These are phyloP conservation scores for Alternaria arborescens DNA, from an alignment of 2,329 filamentous ascomycete genomes.

Conservation along the genomic window DNA sequence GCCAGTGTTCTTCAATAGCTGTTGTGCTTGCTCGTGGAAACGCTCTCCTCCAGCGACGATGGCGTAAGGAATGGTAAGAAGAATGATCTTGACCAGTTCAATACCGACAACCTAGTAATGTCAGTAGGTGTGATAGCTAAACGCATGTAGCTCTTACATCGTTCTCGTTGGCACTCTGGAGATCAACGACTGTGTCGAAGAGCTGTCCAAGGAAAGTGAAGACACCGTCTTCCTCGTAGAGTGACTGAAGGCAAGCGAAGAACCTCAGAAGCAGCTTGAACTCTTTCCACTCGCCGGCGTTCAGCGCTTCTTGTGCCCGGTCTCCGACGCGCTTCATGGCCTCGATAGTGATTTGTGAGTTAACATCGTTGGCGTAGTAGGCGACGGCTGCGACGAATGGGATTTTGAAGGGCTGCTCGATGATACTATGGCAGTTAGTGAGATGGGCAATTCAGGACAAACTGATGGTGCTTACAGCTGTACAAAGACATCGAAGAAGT, in stretches of 20 bases:
- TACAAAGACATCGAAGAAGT: conserved; percentile 76
- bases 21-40: conserved; percentile 72
- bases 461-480: conserved; percentile 67
- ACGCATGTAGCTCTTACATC: conserved; percentile 70
- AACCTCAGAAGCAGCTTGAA: conserved; percentile 92
- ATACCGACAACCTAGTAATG: conserved; percentile 65
- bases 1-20: conserved; percentile 90
- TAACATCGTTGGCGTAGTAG: conserved; percentile 79
- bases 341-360: conserved; percentile 76
- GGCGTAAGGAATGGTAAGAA: conserved; percentile 91
- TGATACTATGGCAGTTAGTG: conserved; percentile 57
- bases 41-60: conserved; percentile 56
- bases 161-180: conserved; percentile 91
- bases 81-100: conserved; percentile 95
- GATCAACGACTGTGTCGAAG: conserved; percentile 88
- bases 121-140: conserved; percentile 18
- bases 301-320: conserved; percentile 72
- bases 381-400: conserved; percentile 89
- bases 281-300: conserved; percentile 82
- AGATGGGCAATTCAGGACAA: neutral
- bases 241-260: conserved; percentile 81
- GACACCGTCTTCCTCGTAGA: conserved; percentile 83
- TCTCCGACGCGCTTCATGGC: conserved; percentile 71
- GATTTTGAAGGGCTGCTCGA: conserved; percentile 97
- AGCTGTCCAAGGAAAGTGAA: conserved; percentile 87